Evolutionary conservation across 139 green algal species (phyloP).

Genomic region (Tetradesmus obliquus): DNA sequence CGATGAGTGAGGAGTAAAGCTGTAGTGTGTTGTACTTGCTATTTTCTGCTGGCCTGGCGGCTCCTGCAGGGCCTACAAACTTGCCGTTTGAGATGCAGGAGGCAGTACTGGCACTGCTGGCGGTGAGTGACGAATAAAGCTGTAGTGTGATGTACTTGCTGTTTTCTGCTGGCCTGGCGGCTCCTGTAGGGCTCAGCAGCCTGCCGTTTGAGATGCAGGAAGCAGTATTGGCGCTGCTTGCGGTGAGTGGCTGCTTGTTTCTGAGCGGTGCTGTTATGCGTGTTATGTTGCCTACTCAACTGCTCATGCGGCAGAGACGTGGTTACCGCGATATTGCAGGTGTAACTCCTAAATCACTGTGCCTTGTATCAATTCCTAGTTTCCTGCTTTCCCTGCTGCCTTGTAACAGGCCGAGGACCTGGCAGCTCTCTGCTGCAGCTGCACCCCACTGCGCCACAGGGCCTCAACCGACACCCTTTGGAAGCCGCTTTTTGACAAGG

Average conservation of each 20-base stretch:
- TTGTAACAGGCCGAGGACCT: slow-evolving; percentile 55
- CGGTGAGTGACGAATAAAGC: not conserved
- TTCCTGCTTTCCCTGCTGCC: not conserved
- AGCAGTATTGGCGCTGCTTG: slow-evolving; percentile 42
- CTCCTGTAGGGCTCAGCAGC: slow-evolving; percentile 48
- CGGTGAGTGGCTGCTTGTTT: not conserved
- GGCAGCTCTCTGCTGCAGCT: slow-evolving; percentile 47
- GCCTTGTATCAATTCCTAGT: no score
- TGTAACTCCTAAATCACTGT: no score
- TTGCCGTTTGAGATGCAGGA: not conserved
- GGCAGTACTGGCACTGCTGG: not conserved
- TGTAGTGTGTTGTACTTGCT: no score
- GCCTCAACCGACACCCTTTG: slow-evolving; percentile 54
- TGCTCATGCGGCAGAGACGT: no score
- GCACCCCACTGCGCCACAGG: slow-evolving; percentile 56
- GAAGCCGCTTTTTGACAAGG: slow-evolving; percentile 54
- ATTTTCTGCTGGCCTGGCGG: slow-evolving; percentile 44
- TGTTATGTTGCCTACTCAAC: no score
- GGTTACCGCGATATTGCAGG: no score
- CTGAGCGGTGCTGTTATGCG: no score
- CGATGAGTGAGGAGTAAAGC: not conserved
- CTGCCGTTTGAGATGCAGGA: slow-evolving; percentile 57
- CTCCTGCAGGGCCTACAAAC: slow-evolving; percentile 42
- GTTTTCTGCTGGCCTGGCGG: slow-evolving; percentile 44
- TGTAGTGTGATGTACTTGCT: no score